A percentile compares a stretch with the other conserved stretches of the same genome.
Evolutionary conservation across 768 basidiomycete genomes (phyloP).

Genomic region (Podaxis carcinomalis): DNA sequence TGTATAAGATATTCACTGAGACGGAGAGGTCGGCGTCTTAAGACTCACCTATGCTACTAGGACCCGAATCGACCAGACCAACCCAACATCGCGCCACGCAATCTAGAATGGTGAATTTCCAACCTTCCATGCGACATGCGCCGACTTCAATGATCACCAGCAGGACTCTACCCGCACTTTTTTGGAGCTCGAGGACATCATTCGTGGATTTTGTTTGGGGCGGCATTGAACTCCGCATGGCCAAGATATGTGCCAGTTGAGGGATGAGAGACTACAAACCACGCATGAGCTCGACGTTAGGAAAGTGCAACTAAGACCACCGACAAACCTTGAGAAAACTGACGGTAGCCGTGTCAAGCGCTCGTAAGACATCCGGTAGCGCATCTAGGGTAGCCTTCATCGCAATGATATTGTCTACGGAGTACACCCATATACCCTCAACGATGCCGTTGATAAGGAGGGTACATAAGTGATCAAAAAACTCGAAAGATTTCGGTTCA

Average conservation of each 20-base stretch:
- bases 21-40: neutral
- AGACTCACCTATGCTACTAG: neutral
- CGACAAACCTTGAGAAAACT: constrained; percentile 65
- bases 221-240: constrained; percentile 17
- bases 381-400: constrained; percentile 62
- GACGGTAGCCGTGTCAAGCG: constrained; percentile 56
- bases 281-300: neutral
- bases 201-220: constrained; percentile 17
- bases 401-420: constrained; percentile 50
- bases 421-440: constrained; percentile 69
- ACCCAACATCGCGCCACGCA: constrained; percentile 67
- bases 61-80: constrained; percentile 13
- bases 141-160: constrained; percentile 48
- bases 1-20: neutral
- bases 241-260: constrained; percentile 51
- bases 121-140: constrained; percentile 50
- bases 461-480: constrained; percentile 63
- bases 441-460: constrained; percentile 74
- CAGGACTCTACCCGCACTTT: constrained; percentile 28
- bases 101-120: constrained; percentile 62
- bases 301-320: neutral
- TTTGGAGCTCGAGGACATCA: constrained; percentile 19
- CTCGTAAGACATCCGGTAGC: constrained; percentile 52
- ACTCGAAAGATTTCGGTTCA: constrained; percentile 27
- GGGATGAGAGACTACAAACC: constrained; percentile 47